Base-by-base conservation (phyloP, 495 filamentous ascomycete species). In the Daldinia decipiens region DNA sequence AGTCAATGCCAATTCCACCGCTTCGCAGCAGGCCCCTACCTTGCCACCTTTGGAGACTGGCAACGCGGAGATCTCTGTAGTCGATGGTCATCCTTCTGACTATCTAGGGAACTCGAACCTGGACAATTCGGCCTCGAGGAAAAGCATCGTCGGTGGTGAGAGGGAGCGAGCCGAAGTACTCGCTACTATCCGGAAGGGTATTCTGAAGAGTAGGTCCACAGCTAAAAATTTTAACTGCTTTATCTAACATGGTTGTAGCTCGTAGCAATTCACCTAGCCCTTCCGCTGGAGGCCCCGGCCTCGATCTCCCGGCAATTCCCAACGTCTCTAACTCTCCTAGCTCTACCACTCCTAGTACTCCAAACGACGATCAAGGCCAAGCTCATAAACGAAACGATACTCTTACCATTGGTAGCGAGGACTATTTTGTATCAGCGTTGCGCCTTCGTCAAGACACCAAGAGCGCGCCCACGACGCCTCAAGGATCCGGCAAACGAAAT, bases 121-220 rank as follows among this genome's bases (percentile, higher is more conserved):
- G 1, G 87, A 92, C 45, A 88, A 87, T 59, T 86, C 86, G n/a
- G 72, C 80, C 15, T 79, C 88, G 36, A 86, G 94, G 71, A 93
- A 90, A 81, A 98, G 93, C 82, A 94, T 98, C 73, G 85, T 97
- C 55, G 95, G 94, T 36, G 92, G 93, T 32, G 95, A 98, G 59
- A 89, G 84, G 75, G 95, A 99, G 75, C 89, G 95, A 56, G 93
- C 93, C 1, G 94, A 97, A 74, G 91, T 97, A 17, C 85, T 98
- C 43, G 92, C 93, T 17, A 91, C 93, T 9, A 90, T 98, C 15
- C 92, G 91, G 70, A 97, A 95, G 79, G 95, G 95, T 17, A 99
- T 99, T 50, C 79, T 99, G 47, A 99, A 99, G 78, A 91, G 94
- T 95, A 85, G 68, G 92, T 85, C 34, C 11, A n/a, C 24, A 39